A percentile compares a stretch with the other conserved stretches of the same genome.
Evolutionary conservation across 129 eudicot species (phyloP).

Genomic region (Saposhnikovia divaricata): DNA sequence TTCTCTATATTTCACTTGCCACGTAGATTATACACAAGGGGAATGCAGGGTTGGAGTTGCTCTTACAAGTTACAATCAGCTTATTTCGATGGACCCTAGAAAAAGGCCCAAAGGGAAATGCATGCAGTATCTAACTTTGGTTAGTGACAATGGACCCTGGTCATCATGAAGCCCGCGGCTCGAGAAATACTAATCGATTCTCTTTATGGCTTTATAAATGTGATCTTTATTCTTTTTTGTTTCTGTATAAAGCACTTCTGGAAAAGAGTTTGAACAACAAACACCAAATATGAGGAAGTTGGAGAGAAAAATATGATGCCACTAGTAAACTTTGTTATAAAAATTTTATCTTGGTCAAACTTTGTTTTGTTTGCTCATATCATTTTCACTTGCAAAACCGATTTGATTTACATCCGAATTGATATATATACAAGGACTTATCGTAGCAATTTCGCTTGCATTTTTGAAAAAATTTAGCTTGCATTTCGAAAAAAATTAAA

Average conservation of each 20-base stretch:
- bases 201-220: conserved; percentile 16
- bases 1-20: too few relatives aligned
- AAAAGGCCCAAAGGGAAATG: not conserved
- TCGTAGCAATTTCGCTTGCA: too few relatives aligned
- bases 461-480: too few relatives aligned
- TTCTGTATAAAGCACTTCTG: not conserved
- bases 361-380: too few relatives aligned
- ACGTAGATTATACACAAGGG: too few relatives aligned
- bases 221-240: not conserved
- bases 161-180: conserved; percentile 59
- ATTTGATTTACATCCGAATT: too few relatives aligned
- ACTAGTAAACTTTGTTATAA: not conserved
- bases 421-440: too few relatives aligned
- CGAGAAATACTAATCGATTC: conserved; percentile 13
- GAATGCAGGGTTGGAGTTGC: too few relatives aligned
- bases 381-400: too few relatives aligned
- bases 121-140: conserved; percentile 17
- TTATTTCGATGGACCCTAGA: not conserved
- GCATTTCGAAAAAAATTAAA: too few relatives aligned
- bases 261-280: conserved; percentile 11
- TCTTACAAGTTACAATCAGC: not conserved
- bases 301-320: conserved; percentile 11
- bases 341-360: too few relatives aligned
- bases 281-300: conserved; percentile 8
- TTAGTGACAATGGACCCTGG: conserved; percentile 24